These are phyloP conservation scores for Glycyrrhiza uralensis DNA, from an alignment of 306 rosid species.

Conservation along the genomic window DNA sequence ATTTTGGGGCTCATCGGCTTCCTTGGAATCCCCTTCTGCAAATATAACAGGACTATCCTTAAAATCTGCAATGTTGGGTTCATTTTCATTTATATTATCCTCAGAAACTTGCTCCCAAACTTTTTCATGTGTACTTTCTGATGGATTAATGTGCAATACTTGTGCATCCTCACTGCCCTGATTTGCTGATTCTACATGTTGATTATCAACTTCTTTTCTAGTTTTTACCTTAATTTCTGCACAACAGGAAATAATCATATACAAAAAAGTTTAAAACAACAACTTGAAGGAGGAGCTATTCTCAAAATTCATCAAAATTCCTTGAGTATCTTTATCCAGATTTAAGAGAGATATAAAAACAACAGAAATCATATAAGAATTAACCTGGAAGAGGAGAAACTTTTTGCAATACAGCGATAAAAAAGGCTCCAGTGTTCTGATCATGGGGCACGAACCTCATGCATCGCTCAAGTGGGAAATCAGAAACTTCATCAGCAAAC, in stretches of 20 bases:
- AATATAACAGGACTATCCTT: constrained; percentile 26
- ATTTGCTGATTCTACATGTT: constrained; percentile 27
- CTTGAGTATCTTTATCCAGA: neutral
- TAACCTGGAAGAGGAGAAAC: constrained; percentile 73
- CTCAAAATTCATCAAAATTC: neutral
- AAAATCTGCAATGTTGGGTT: constrained; percentile 30
- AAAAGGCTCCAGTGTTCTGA: constrained; percentile 94
- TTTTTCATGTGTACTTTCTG: constrained; percentile 39
- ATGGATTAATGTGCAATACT: constrained; percentile 33
- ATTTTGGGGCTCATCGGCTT: constrained; percentile 32
- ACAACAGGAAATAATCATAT: neutral
- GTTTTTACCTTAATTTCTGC: constrained; percentile 54
- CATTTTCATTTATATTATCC: constrained; percentile 45
- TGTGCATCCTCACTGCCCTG: constrained; percentile 39
- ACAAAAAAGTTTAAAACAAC: neutral
- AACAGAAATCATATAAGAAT: constrained; percentile 17
- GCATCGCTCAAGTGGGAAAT: constrained; percentile 73
- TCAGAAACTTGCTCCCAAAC: constrained; percentile 40
- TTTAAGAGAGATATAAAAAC: constrained; percentile 6
- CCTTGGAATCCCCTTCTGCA: constrained; percentile 43
- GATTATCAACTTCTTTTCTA: constrained; percentile 30
- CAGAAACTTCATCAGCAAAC: constrained; percentile 57
- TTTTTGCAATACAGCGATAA: constrained; percentile 78
- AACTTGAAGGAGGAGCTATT: neutral
- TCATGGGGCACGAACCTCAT: constrained; percentile 93